Conservation (phyloP, 75 land plant genomes). For the Larix kaempferi region DNA sequence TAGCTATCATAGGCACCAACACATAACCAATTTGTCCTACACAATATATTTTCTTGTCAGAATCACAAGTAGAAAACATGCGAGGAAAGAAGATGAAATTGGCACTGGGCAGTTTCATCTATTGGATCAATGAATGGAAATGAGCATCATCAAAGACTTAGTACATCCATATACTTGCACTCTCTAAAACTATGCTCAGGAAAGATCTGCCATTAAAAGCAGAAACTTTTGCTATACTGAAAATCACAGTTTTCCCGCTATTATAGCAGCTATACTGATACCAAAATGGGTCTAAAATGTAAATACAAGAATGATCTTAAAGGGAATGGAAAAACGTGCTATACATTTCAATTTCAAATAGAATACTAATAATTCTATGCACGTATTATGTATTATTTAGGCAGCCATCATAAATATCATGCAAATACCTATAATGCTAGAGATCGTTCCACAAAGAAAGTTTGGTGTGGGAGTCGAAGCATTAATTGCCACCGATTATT, state of each 20-base stretch:
- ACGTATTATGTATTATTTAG: background rate
- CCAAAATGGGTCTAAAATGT: background rate
- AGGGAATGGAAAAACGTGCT: no score
- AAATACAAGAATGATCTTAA: background rate
- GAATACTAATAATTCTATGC: background rate
- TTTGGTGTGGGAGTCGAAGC: no score
- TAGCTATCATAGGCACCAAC: conserved; percentile 95
- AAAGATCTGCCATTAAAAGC: background rate
- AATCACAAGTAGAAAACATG: background rate
- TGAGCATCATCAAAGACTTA: background rate
- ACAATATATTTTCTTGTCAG: background rate
- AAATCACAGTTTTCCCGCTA: background rate
- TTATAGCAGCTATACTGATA: background rate
- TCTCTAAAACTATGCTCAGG: conserved; percentile 1
- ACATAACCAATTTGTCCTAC: conserved; percentile 99
- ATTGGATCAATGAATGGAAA: background rate
- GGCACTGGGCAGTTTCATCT: background rate
- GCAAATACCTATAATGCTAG: background rate
- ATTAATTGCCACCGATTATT: no score
- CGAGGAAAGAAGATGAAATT: background rate
- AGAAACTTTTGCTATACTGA: background rate
- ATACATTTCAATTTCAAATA: background rate
- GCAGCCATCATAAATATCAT: background rate
- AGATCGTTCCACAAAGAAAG: background rate
- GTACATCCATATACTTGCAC: background rate